Conservation (phyloP, 805 yeast species). For the Candida sanyiensis region DNA sequence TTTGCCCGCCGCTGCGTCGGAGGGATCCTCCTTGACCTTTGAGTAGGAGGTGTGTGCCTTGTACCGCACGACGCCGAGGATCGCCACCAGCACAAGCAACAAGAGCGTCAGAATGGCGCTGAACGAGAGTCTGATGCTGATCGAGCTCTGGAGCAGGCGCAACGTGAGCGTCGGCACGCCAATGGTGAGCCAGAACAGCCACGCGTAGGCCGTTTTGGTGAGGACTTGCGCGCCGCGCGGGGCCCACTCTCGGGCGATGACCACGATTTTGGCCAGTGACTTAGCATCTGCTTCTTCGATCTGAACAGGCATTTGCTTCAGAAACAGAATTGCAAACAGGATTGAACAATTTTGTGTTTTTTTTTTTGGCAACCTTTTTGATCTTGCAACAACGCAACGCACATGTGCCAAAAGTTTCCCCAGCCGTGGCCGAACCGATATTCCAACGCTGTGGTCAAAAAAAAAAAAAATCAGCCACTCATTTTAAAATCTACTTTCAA, state of each 20-base stretch:
- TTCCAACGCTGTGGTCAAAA: too few species aligned
- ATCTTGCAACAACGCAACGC: too few species aligned
- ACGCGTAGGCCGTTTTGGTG: slow-evolving; percentile 1
- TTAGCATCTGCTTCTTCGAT: too few species aligned
- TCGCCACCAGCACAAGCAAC: background rate
- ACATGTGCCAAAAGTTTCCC: too few species aligned
- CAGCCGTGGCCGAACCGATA: too few species aligned
- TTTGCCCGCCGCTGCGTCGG: background rate
- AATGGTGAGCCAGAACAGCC: slow-evolving; percentile 15
- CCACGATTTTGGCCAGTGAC: background rate
- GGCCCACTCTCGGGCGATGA: background rate
- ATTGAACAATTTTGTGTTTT: too few species aligned
- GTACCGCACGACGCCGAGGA: slow-evolving; percentile 44
- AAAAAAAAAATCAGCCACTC: too few species aligned
- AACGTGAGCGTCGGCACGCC: slow-evolving; percentile 27
- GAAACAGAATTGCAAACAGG: too few species aligned
- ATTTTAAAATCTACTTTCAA: too few species aligned
- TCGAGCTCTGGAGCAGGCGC: slow-evolving; percentile 31
- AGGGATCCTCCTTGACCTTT: slow-evolving; percentile 24
- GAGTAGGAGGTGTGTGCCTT: slow-evolving; percentile 61
- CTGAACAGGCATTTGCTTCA: background rate
- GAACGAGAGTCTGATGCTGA: slow-evolving; percentile 44
- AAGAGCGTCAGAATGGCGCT: slow-evolving; percentile 36
- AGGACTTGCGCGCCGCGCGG: background rate
- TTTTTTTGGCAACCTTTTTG: too few species aligned